These are phyloP conservation scores for baker's yeast (Saccharomyces cerevisiae) DNA, from an alignment of 805 yeast species.

Conservation along the genomic window DNA sequence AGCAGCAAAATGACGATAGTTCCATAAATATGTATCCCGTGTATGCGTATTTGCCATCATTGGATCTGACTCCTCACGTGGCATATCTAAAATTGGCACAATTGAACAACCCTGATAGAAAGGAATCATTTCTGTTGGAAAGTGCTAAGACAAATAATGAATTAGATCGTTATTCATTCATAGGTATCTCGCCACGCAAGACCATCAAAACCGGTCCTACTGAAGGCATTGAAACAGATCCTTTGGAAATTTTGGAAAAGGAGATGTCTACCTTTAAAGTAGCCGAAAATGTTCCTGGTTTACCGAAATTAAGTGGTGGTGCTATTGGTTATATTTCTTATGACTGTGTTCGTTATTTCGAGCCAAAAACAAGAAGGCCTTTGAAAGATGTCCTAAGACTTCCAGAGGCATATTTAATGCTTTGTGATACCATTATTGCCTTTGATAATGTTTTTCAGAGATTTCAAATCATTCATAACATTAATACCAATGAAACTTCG, in stretches of 20 bases:
- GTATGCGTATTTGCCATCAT: conserved; percentile 63
- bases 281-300: conserved; percentile 66
- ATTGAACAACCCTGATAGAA: conserved; percentile 46
- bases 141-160: conserved; percentile 85
- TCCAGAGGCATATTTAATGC: conserved; percentile 90
- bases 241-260: conserved; percentile 61
- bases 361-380: conserved; percentile 73
- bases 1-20: conserved; percentile 31
- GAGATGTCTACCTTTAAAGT: conserved; percentile 61
- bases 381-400: conserved; percentile 72
- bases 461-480: conserved; percentile 81
- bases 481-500: conserved; percentile 37
- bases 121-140: conserved; percentile 76
- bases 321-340: conserved; percentile 94
- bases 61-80: conserved; percentile 77
- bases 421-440: conserved; percentile 82
- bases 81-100: conserved; percentile 78
- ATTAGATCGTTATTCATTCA: conserved; percentile 82
- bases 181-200: conserved; percentile 80
- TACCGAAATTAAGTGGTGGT: conserved; percentile 85
- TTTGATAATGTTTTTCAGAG: conserved; percentile 92
- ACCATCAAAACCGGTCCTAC: conserved; percentile 68
- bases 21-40: conserved; percentile 73
- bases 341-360: conserved; percentile 94
- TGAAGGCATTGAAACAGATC: conserved; percentile 56